Evolutionary conservation across 2,329 filamentous ascomycete genomes (phyloP), one percentile per base, ranked within the genome.

Genomic region (Didymella arachidicola): DNA sequence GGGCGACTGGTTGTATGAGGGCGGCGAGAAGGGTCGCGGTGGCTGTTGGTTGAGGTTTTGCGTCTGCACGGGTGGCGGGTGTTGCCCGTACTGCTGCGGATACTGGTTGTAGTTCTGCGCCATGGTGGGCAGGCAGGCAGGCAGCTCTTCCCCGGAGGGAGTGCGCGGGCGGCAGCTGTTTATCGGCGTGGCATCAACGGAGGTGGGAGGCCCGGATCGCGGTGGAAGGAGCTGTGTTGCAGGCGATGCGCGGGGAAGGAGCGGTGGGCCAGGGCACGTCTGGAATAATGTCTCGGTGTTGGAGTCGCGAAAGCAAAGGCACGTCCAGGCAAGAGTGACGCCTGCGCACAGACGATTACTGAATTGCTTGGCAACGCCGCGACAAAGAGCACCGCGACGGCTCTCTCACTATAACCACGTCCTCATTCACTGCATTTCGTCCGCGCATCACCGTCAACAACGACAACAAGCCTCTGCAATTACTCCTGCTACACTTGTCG

Each of bases 1-100:
- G 22, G 83, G 80, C 48, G 81, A 84, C 43, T 89, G 87, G 65
- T 72, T 69, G 68, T 73, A 74, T 14, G 68, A 65, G 7, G 65
- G 68, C 49, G 75, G 75, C n/a, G 75, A 77, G 66, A 67, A 75
- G 50, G 72, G 51, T 62, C 73, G 71, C 58, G 62, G 87, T 50
- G 83, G 64, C 65, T 73, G 76, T 45, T 69, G 68, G 56, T 67
- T 68, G 38, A 74, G 72, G 41, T 83, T 81, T 62, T 74, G 70
- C 26, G 72, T 74, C 62, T 76, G 76, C 45, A 75, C 72, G 30
- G 67, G 74, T 58, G 69, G 73, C 64, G 71, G 68, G 46, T 63
- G 62, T 41, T 64, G 67, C 61, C 64, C 63, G 27, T 74, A 70
- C 60, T 76, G 66, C 53, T 61, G 59, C 59, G 49, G 59, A 51